Evolutionary conservation across 2,329 filamentous ascomycete genomes (phyloP), one percentile per base, ranked within the genome.

Genomic region (Tympanopsis confertula): DNA sequence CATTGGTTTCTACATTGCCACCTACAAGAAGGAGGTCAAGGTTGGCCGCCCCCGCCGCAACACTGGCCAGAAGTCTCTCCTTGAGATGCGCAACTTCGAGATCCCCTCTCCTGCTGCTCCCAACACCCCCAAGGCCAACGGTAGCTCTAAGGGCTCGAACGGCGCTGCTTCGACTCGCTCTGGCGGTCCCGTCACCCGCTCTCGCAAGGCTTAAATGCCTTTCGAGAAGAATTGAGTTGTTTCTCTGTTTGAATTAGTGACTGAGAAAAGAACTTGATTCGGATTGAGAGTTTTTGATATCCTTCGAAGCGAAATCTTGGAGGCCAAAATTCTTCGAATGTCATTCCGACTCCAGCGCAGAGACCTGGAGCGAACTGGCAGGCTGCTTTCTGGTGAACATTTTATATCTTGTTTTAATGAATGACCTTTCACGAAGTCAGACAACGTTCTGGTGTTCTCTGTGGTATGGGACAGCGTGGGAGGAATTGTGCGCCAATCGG

Each of bases 1-100:
- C 78, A 94, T 98, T 66, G 89, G 83, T 37, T 98, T 98, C 80
- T 98, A 96, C 74, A 74, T 94, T 50, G 87, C 87, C 47, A 98
- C 89, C 44, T 98, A 98, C 70, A 84, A 82, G 69, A 88, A 86
- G 71, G 79, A 82, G 44, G 75, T 78, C 59, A 89, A 87, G 71
- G 76, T 71, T 42, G 70, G 73, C 52, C 87, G 81, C 50, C 84
- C 85, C 53, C 88, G 85, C 62, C 73, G 75, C 44, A 70, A 72
- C 48, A 78, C 78, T 72, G 73, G 69, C 49, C 71, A 77, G 58
- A 72, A 74, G 38, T 71, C 72, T 47, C 68, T 91, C 37, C 84
- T 89, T 50, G 87, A 93, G 58, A 86, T 88, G 30, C 10, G 15
- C 10, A 33, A 33, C 30, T 10, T 17, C 17, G 30, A 33, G 30